Evolutionary conservation across 495 filamentous ascomycete genomes (phyloP), one percentile per base, ranked within the genome.

Genomic region (Aspergillus leporis): DNA sequence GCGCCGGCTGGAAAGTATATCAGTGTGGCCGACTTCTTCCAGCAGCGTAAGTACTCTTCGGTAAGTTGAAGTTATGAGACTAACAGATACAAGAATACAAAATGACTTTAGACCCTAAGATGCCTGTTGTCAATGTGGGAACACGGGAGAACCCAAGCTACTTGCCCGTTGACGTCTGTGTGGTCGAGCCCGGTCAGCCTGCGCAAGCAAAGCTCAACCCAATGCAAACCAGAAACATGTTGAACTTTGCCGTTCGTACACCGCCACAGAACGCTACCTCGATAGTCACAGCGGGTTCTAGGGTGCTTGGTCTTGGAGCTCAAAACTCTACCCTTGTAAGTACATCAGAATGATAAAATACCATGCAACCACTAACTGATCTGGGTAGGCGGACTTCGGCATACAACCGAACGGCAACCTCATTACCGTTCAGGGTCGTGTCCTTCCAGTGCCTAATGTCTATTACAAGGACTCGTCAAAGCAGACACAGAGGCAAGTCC

Each of bases 91-190:
- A 32, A 81, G 78, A 75, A 22, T 81, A 84, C 67, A 67, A 76
- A 4, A 74, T 81, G 4, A 65, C 60, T 2, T 43, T 78, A 3
- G 54, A 74, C 19, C 73, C 75, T 0, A 60, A 67, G 0, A 57
- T 82, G 7, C 90, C 90, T 0, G 78, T 93, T 4, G 71, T 97
- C 56, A 92, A 95, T 64, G 78, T 88, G 13, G 90, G 90, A 5
- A 85, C 70, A 18, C 65, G 53, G 1, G 68, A 75, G 0, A 81
- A 78, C 22, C 87, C 90, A 0, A 75, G 74, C 21, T 93, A 88
- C 61, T 63, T 91, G 47, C 85, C 90, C 0, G 78, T 84, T 1
- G 89, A 95, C 61, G 71, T 87, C 6, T 86, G 87, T 63, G 64
- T 64, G 3, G 81, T 95, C 8, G 61, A 86, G 5, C 81, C 84